Evolutionary conservation across 768 basidiomycete genomes (phyloP).

Genomic region (Infundibulicybe gibba): DNA sequence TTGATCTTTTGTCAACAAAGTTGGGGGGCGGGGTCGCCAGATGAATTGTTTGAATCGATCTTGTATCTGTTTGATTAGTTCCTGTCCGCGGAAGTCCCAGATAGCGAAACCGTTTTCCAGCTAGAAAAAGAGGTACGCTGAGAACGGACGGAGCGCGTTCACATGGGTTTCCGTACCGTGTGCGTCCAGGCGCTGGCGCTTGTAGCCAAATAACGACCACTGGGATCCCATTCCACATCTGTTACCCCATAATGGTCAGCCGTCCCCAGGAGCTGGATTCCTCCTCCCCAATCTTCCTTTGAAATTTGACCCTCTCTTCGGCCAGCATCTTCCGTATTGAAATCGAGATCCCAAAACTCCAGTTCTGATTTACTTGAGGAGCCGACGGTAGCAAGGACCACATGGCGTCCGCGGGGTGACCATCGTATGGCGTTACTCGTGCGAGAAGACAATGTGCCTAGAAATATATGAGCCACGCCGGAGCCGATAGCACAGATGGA

Average conservation of each 20-base stretch:
- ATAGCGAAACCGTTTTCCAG: conserved; percentile 95
- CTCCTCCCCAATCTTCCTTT: conserved; percentile 78
- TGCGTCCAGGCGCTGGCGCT: conserved; percentile 95
- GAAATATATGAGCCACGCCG: neutral
- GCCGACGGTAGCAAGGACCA: conserved; percentile 93
- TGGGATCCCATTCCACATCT: conserved; percentile 98
- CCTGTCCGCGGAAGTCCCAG: conserved; percentile 98
- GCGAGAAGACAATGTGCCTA: conserved; percentile 75
- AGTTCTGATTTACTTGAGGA: conserved; percentile 94
- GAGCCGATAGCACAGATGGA: conserved; percentile 2
- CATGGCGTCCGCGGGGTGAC: conserved; percentile 95
- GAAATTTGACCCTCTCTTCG: conserved; percentile 48
- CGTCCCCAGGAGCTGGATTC: conserved; percentile 80
- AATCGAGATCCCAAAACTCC: conserved; percentile 99
- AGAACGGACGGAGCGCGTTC: neutral
- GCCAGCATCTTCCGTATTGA: conserved; percentile 58
- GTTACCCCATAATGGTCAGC: conserved; percentile 97
- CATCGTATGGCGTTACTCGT: conserved; percentile 94
- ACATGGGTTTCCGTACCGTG: conserved; percentile 52
- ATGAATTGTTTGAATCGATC: conserved; percentile 99
- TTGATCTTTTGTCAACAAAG: conserved; percentile 82
- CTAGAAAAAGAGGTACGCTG: conserved; percentile 35
- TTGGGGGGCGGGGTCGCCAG: conserved; percentile 94
- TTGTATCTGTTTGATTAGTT: conserved; percentile 81
- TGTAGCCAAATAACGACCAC: conserved; percentile 88